Conservation (phyloP, 108 stramenopile genomes). For the Nitzschia sp. region DNA sequence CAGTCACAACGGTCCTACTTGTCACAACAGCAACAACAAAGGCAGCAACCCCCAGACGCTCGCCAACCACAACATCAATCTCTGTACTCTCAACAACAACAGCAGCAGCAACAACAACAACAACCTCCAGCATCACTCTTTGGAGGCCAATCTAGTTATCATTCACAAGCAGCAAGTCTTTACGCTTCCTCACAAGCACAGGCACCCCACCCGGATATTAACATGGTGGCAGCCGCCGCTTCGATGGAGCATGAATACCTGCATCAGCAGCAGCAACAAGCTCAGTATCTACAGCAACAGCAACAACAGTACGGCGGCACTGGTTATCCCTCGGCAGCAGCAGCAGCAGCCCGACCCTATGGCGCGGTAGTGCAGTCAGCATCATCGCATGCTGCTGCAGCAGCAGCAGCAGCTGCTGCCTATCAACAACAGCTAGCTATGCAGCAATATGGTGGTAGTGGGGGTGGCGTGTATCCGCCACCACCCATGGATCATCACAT, state of each 20-base stretch:
- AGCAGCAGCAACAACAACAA: constrained; percentile 10
- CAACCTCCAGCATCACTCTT: constrained; percentile 1
- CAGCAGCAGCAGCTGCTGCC: constrained; percentile 16
- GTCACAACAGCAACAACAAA: constrained; percentile 22
- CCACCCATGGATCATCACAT: constrained; percentile 11
- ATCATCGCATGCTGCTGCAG: neutral
- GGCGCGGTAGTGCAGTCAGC: constrained; percentile 9
- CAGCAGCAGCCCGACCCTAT: constrained; percentile 19
- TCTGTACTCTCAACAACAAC: neutral
- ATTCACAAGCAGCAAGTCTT: neutral
- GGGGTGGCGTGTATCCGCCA: constrained; percentile 15
- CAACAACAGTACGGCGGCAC: constrained; percentile 2
- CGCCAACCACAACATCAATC: neutral
- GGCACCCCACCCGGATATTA: constrained; percentile 7
- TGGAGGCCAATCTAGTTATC: neutral
- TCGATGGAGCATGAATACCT: constrained; percentile 12
- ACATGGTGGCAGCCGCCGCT: constrained; percentile 10
- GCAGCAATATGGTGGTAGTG: constrained; percentile 23
- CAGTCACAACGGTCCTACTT: constrained; percentile 32
- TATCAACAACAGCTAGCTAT: constrained; percentile 43
- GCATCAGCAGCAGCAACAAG: constrained; percentile 13
- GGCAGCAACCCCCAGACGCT: constrained; percentile 12
- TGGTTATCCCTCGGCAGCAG: neutral
- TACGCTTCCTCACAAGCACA: constrained; percentile 14
- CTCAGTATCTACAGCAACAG: constrained; percentile 8